Conservation (phyloP, 2,329 filamentous ascomycete genomes). For the Berkeleyomyces basicola region DNA sequence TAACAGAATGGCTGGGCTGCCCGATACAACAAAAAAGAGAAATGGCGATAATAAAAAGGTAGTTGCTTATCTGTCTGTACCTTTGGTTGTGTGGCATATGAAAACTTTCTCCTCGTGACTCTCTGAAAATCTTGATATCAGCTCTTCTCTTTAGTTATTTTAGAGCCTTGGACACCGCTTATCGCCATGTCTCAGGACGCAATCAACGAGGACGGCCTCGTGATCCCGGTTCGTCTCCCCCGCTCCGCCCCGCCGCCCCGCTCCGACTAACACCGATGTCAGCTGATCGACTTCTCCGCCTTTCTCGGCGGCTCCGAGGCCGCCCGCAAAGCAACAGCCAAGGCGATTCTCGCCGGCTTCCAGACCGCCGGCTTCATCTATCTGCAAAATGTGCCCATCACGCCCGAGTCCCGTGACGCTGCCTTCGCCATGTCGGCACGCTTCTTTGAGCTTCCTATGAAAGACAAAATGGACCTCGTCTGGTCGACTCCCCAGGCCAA, state of each 20-base stretch:
- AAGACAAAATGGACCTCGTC: constrained; percentile 46
- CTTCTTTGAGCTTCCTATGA: constrained; percentile 50
- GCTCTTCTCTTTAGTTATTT: not conserved
- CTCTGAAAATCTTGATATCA: not conserved
- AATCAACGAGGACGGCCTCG: constrained; percentile 34
- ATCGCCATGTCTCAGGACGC: constrained; percentile 25
- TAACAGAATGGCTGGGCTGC: not conserved
- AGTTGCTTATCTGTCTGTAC: not conserved
- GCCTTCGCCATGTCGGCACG: constrained; percentile 51
- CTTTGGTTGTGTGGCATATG: not conserved
- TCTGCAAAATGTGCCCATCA: constrained; percentile 62
- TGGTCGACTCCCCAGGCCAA: constrained; percentile 62
- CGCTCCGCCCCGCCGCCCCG: constrained; percentile 15
- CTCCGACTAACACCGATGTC: constrained; percentile 11
- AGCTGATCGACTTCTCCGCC: constrained; percentile 65
- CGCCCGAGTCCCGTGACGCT: constrained; percentile 36
- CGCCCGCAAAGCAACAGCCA: constrained; percentile 47
- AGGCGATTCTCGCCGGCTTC: constrained; percentile 62
- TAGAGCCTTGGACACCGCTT: no score
- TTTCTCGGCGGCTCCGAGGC: constrained; percentile 48
- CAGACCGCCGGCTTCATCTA: constrained; percentile 82
- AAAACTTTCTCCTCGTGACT: not conserved
- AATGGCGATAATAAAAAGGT: not conserved
- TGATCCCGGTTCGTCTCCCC: constrained; percentile 33
- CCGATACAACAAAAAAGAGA: not conserved